Conservation (phyloP, 169 alveolate genomes). For the Amoebophrya sp. region DNA sequence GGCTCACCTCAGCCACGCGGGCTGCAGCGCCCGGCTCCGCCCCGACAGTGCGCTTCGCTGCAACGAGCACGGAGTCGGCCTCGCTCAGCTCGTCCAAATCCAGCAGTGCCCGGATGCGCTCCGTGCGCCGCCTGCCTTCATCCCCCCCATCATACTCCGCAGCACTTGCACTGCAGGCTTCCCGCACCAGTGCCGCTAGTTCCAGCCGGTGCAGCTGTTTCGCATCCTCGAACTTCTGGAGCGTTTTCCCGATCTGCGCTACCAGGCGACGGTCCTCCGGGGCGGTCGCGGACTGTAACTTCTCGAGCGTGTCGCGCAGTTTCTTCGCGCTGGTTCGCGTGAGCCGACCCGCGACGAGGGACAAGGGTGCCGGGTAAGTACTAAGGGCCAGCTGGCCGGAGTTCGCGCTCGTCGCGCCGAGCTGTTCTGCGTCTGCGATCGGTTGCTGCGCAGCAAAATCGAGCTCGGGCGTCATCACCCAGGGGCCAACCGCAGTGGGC, state of each 20-base stretch:
- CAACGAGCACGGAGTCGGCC: no score
- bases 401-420: neutral
- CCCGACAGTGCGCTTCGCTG: no score
- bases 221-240: neutral
- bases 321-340: neutral
- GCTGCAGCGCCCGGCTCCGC: no score
- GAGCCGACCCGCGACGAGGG: neutral
- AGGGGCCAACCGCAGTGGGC: no score
- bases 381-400: neutral
- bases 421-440: no score
- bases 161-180: neutral
- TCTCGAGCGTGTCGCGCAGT: neutral
- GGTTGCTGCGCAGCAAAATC: no score
- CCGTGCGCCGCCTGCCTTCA: neutral
- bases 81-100: no score
- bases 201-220: neutral
- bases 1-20: no score
- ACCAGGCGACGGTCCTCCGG: neutral
- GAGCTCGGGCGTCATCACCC: no score
- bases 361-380: neutral
- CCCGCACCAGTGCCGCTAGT: no score
- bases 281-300: neutral
- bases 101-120: no score
- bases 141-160: neutral
- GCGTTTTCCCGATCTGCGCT: neutral